Base-by-base conservation (phyloP, 495 filamentous ascomycete genomes). In the Parathielavia hyrcaniae region DNA sequence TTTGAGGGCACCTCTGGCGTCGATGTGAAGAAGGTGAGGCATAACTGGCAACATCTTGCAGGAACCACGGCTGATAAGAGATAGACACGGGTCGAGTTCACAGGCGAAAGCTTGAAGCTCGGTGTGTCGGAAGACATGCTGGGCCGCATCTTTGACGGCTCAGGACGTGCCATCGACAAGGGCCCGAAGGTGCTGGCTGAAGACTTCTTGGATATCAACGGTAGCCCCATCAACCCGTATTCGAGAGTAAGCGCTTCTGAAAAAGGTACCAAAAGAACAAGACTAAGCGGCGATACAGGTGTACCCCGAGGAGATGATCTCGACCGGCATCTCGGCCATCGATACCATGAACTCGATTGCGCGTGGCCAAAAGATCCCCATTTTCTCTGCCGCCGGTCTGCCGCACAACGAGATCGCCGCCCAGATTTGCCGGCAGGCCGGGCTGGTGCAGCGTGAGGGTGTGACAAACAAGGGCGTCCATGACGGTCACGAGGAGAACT, bases 281-380 rank as follows among this genome's bases (percentile, higher is more conserved):
- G 17, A 38, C 38, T 56, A 36, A 65, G 58, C 26, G 2, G 59
- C 57, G 71, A 22, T 46, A 43, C 60, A 93, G 89, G 88, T 95
- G 45, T 99, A 99, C 70, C 95, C 95, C 71, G 92, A 97, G 78
- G 95, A 99, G 75, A 99, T 99, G 91, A 97, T 99, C 66, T 91
- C 92, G 11, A 99, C 95, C 55, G 95, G 95, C 83, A 99, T 99
- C 71, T 96, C 91, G 57, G 91, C 95, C 67, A 99, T 99, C 67
- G 95, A 99, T 73, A 97, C 92, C 43, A 99, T 99, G 95, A 99
- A 99, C 83, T 97, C 95, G 59, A 92, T 99, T 72, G 93, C 95
- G 62, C 91, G 95, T 80, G 95, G 95, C 58, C 95, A 99, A 75
- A 99, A 99, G 81, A 99, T 99, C 61, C 95, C 95, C 55, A 99